Conservation (phyloP, 345 rosid genomes). For the Pelargonium nanum region DNA sequence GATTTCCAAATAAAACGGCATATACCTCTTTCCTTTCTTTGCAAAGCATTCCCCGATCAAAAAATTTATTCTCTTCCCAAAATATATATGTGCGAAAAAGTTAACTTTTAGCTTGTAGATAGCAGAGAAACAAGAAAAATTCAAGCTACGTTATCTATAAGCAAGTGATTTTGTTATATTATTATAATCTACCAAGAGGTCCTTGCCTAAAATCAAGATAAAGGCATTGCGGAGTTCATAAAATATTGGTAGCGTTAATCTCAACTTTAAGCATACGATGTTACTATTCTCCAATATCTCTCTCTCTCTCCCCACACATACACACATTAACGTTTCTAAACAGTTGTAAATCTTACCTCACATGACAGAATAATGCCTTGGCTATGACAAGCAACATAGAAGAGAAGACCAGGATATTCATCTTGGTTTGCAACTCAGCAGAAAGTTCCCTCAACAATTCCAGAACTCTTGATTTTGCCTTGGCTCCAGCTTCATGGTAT, state of each 20-base stretch:
- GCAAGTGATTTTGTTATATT: too few relatives aligned
- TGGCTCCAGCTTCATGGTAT: slow-evolving; percentile 77
- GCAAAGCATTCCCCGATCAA: background rate
- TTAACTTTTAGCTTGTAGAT: background rate
- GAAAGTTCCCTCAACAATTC: slow-evolving; percentile 80
- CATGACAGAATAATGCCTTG: slow-evolving; percentile 80
- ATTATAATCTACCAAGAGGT: background rate
- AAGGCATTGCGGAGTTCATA: background rate
- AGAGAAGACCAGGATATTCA: slow-evolving; percentile 72
- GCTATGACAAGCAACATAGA: slow-evolving; percentile 88
- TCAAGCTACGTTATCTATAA: background rate
- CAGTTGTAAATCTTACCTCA: slow-evolving; percentile 45
- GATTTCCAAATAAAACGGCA: background rate
- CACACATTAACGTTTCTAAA: background rate
- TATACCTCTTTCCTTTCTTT: background rate
- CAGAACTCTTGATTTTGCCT: slow-evolving; percentile 61
- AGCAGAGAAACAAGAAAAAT: background rate
- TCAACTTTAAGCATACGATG: background rate
- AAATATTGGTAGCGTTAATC: background rate
- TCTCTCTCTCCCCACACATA: too few relatives aligned
- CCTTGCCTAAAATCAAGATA: background rate
- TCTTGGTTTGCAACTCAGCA: slow-evolving; percentile 64
- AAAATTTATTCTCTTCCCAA: background rate
- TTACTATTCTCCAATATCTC: too few relatives aligned
- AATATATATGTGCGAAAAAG: background rate